Base-by-base conservation (phyloP, 108 stramenopile genomes). In the Epithemia pelagica region DNA sequence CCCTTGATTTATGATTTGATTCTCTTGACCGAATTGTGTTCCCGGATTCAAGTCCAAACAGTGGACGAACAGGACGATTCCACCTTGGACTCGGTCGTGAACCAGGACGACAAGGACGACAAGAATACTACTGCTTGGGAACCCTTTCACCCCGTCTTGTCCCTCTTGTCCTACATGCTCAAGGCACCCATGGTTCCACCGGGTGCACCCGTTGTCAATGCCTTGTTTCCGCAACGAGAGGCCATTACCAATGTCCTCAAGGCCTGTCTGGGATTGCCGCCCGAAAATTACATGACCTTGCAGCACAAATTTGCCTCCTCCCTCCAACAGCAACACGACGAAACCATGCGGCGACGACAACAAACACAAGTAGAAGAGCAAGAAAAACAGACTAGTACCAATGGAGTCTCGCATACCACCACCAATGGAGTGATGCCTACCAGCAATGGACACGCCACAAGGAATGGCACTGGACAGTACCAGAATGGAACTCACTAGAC, bases 131-230 rank as follows among this genome's bases (percentile, higher is more conserved):
- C 5, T 46, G 37, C 10, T 29, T 96, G 89, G 86, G 94, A 98
- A 72, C 61, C 79, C 28, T 95, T 99, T 78, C 96, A 97, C 74
- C 79, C 92, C 19, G 98, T 99, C 63, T 78, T 99, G 0, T 95
- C 94, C 7, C 71, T 97, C 21, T 86, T 99, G 23, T 95, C 91
- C 1, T 99, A 97, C 90, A 91, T 99, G 95, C 89, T 99, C 66
- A 99, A 99, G 78, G 98, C 98, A 26, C 98, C 98, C 2, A 63
- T 97, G 53, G 96, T 97, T 8, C 98, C 98, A 15, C 79, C 90
- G 23, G 98, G 98, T 33, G 95, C 98, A 2, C 98, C 98, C 2
- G 96, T 99, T 8, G 92, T 99, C 29, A 99, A 99, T 74, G 96
- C 98, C 2, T 80, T 99, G 32, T 96, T 96, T 66, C 75, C 95